Evolutionary conservation across 2,329 filamentous ascomycete genomes (phyloP).

Genomic region (Eutypa lata): DNA sequence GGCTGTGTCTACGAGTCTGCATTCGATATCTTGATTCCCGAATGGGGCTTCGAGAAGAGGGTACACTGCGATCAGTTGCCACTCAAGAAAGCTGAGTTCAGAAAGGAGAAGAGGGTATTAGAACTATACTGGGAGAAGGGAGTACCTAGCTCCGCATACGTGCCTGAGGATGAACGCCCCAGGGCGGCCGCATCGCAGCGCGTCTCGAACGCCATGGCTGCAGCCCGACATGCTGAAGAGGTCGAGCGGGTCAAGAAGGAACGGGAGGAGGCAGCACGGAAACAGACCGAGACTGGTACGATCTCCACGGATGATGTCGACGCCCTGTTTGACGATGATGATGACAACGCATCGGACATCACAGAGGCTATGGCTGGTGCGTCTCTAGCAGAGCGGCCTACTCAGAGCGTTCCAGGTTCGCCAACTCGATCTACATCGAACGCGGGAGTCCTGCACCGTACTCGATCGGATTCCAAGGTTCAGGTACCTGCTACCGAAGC

Average conservation of each 20-base stretch:
- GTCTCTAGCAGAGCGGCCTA: constrained; percentile 82
- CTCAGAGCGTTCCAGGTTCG: constrained; percentile 92
- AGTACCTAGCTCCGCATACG: constrained; percentile 90
- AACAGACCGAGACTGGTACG: constrained; percentile 91
- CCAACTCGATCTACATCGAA: constrained; percentile 72
- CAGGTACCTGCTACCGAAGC: constrained; percentile 73
- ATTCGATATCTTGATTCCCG: constrained; percentile 95
- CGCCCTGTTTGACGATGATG: constrained; percentile 92
- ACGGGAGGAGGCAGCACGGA: constrained; percentile 84
- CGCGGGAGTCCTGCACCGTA: constrained; percentile 74
- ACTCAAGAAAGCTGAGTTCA: constrained; percentile 97
- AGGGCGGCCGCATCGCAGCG: constrained; percentile 75
- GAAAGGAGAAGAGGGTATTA: constrained; percentile 90
- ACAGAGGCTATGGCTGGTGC: constrained; percentile 91
- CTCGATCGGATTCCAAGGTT: constrained; percentile 91
- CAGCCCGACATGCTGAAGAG: constrained; percentile 76
- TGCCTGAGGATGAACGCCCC: constrained; percentile 94
- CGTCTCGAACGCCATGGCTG: constrained; percentile 70
- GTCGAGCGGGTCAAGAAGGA: constrained; percentile 80
- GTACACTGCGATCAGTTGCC: constrained; percentile 98
- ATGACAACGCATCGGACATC: constrained; percentile 81
- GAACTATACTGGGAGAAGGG: constrained; percentile 99
- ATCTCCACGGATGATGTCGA: constrained; percentile 92
- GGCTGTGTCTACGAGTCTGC: constrained; percentile 97
- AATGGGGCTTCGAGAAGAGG: constrained; percentile 98